phyloP scores from a whole-genome alignment of 495 filamentous ascomycete genomes.

The Sabuloglossum arenarium region DNA sequence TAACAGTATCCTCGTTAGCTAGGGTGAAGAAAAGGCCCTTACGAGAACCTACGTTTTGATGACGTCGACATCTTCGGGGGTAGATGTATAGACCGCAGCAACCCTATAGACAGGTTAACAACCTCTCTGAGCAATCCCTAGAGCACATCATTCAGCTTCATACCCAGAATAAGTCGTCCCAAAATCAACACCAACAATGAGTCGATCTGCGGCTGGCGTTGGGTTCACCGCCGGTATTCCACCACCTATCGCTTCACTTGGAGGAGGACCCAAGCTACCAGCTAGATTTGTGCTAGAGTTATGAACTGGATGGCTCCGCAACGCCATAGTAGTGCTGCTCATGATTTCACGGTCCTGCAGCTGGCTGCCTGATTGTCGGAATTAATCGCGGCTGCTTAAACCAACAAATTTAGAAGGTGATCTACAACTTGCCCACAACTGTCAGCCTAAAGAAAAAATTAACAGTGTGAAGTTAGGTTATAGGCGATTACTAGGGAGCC shows the following conservation, averaged over 20 bases:
- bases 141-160: slow-evolving; percentile 9
- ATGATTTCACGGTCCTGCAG: too few relatives aligned
- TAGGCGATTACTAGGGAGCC: too few relatives aligned
- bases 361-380: too few relatives aligned
- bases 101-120: slow-evolving; percentile 24
- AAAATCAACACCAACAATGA: slow-evolving; percentile 48
- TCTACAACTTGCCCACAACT: too few relatives aligned
- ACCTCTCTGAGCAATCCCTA: neutral
- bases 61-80: slow-evolving; percentile 57
- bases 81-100: slow-evolving; percentile 52
- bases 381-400: too few relatives aligned
- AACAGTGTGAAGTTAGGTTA: too few relatives aligned
- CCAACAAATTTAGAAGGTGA: too few relatives aligned
- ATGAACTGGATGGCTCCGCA: neutral
- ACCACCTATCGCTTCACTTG: slow-evolving; percentile 2
- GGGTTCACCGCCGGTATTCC: slow-evolving; percentile 2
- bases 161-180: slow-evolving; percentile 52
- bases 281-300: neutral
- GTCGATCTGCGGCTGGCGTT: slow-evolving; percentile 11
- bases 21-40: neutral
- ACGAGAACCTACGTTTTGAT: slow-evolving; percentile 34
- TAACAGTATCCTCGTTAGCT: neutral
- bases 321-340: neutral
- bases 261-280: neutral
- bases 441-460: too few relatives aligned